These are phyloP conservation scores for Crotalaria pallida DNA, from an alignment of 306 rosid genomes.

Conservation along the genomic window DNA sequence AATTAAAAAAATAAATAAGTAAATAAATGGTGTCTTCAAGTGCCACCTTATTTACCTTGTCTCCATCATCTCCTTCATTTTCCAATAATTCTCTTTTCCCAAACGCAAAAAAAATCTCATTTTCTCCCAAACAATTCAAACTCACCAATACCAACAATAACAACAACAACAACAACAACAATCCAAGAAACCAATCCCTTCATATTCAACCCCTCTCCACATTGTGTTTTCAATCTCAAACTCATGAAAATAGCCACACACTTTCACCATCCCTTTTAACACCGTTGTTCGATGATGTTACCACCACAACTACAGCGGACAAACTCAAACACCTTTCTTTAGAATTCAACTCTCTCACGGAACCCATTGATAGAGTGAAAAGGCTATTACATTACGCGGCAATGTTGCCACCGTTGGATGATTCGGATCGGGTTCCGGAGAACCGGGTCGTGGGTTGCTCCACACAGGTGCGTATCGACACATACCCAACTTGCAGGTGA, in stretches of 20 bases:
- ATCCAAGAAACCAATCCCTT: background rate
- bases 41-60: background rate
- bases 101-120: background rate
- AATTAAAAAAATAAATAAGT: too few relatives aligned
- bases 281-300: background rate
- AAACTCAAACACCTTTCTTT: conserved; percentile 28
- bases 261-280: background rate
- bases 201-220: conserved; percentile 12
- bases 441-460: conserved; percentile 62
- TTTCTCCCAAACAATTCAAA: background rate
- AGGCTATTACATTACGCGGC: conserved; percentile 62
- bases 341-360: conserved; percentile 52
- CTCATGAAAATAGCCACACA: background rate
- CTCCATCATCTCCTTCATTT: background rate
- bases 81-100: background rate
- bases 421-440: conserved; percentile 31
- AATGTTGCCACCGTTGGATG: conserved; percentile 36
- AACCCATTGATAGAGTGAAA: conserved; percentile 74
- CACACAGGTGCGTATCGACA: too few relatives aligned
- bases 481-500: too few relatives aligned
- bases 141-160: background rate
- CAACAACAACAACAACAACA: too few relatives aligned
- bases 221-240: background rate
- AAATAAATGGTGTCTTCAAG: background rate
- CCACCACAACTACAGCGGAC: conserved; percentile 24